Conservation (phyloP, 768 basidiomycete species). For the Amanita muscaria region DNA sequence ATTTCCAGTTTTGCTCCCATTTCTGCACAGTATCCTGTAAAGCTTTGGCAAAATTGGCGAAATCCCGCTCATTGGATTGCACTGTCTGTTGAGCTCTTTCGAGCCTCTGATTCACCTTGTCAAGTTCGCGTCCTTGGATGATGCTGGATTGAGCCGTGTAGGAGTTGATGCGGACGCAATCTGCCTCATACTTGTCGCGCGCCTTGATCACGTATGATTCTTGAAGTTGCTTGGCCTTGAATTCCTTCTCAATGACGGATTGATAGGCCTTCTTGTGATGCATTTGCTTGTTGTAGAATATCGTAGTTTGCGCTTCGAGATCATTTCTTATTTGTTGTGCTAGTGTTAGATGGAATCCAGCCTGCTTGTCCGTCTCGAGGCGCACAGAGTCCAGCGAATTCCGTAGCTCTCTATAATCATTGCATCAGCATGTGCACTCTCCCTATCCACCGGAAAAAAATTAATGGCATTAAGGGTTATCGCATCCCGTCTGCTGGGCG, state of each 20-base stretch:
- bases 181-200: constrained; percentile 86
- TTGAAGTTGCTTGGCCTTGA: constrained; percentile 82
- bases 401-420: constrained; percentile 58
- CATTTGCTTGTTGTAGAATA: constrained; percentile 57
- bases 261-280: constrained; percentile 71
- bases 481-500: neutral
- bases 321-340: constrained; percentile 68
- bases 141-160: constrained; percentile 88
- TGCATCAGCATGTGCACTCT: neutral
- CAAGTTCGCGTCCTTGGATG: constrained; percentile 88
- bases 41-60: constrained; percentile 74
- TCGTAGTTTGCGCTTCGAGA: constrained; percentile 54
- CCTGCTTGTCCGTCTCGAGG: constrained; percentile 78
- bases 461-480: neutral
- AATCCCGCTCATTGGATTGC: constrained; percentile 86
- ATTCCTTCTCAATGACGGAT: constrained; percentile 76
- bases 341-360: constrained; percentile 61
- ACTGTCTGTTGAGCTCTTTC: constrained; percentile 91
- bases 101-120: constrained; percentile 80
- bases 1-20: constrained; percentile 94
- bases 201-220: constrained; percentile 83
- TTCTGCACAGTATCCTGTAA: constrained; percentile 70
- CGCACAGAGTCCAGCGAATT: constrained; percentile 73
- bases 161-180: constrained; percentile 89
- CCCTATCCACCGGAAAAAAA: neutral